These are phyloP conservation scores for Ogataea methylovora DNA, from an alignment of 805 yeast species.

Conservation along the genomic window DNA sequence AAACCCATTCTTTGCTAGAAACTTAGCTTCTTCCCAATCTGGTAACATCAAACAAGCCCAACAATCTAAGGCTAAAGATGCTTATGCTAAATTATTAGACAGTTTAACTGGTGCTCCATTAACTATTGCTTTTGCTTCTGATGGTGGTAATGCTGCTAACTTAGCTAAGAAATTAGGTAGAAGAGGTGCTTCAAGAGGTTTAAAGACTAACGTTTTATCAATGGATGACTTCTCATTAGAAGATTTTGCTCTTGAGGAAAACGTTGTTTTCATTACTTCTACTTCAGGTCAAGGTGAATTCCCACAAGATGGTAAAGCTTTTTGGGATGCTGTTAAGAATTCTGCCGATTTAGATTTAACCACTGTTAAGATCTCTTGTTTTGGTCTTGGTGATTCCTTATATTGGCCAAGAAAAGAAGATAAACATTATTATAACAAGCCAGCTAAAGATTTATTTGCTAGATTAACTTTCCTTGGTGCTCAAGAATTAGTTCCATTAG, in stretches of 20 bases:
- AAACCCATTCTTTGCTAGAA: conserved; percentile 71
- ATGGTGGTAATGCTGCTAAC: conserved; percentile 82
- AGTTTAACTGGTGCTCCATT: conserved; percentile 91
- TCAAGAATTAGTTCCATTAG: conserved; percentile 62
- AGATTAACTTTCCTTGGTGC: conserved; percentile 69
- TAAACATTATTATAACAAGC: conserved; percentile 88
- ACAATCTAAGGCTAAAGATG: conserved; percentile 60
- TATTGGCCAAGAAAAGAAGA: conserved; percentile 99
- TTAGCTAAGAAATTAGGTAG: conserved; percentile 73
- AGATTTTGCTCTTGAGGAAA: conserved; percentile 63
- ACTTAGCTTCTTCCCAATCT: conserved; percentile 56
- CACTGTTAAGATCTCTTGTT: conserved; percentile 48
- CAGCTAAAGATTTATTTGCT: conserved; percentile 64
- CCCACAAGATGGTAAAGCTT: conserved; percentile 71
- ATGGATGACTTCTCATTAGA: conserved; percentile 71
- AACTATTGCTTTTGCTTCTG: conserved; percentile 81
- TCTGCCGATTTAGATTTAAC: conserved; percentile 60
- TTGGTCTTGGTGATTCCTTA: conserved; percentile 75
- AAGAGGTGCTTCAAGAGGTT: conserved; percentile 75
- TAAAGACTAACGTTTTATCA: conserved; percentile 55
- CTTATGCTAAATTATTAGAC: conserved; percentile 69
- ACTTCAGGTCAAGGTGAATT: conserved; percentile 87
- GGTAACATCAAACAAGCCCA: conserved; percentile 53
- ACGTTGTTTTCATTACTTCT: conserved; percentile 61
- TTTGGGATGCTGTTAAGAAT: conserved; percentile 66